Evolutionary conservation across 495 filamentous ascomycete genomes (phyloP).

Genomic region (Mytilinidion resinicola): DNA sequence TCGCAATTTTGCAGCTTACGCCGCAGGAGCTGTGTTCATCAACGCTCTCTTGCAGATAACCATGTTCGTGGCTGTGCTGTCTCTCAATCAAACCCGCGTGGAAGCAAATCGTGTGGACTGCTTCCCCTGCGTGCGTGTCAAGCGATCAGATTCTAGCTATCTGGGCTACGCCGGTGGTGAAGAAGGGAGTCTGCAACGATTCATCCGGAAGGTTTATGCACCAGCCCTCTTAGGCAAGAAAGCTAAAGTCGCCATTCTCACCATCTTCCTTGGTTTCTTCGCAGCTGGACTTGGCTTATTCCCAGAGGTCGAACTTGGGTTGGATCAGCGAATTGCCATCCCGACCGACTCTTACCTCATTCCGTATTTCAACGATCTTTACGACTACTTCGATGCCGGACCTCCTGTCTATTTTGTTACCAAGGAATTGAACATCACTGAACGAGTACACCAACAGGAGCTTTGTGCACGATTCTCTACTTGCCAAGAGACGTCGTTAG

Average conservation of each 20-base stretch:
- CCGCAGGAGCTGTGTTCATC: conserved; percentile 92
- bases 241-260: conserved; percentile 66
- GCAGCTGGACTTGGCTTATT: conserved; percentile 76
- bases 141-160: conserved; percentile 50
- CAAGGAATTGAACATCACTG: conserved; percentile 67
- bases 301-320: conserved; percentile 74
- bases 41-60: conserved; percentile 93
- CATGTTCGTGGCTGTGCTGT: conserved; percentile 88
- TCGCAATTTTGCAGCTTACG: conserved; percentile 92
- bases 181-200: conserved; percentile 71
- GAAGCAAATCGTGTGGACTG: conserved; percentile 87
- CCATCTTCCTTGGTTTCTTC: conserved; percentile 81
- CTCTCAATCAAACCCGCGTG: conserved; percentile 81
- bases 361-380: conserved; percentile 89
- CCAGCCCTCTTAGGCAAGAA: conserved; percentile 71
- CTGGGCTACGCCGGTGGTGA: conserved; percentile 51
- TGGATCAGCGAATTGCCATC: conserved; percentile 91
- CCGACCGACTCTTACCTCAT: conserved; percentile 91
- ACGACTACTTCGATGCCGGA: conserved; percentile 82
- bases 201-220: conserved; percentile 85
- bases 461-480: conserved; percentile 88
- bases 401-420: conserved; percentile 97
- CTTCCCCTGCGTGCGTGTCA: conserved; percentile 78
- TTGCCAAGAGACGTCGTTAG: conserved; percentile 73
- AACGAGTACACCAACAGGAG: conserved; percentile 67